Evolutionary conservation across 768 basidiomycete species (phyloP), one percentile per base, ranked within the genome.

Genomic region (Psilocybe cyanescens): DNA sequence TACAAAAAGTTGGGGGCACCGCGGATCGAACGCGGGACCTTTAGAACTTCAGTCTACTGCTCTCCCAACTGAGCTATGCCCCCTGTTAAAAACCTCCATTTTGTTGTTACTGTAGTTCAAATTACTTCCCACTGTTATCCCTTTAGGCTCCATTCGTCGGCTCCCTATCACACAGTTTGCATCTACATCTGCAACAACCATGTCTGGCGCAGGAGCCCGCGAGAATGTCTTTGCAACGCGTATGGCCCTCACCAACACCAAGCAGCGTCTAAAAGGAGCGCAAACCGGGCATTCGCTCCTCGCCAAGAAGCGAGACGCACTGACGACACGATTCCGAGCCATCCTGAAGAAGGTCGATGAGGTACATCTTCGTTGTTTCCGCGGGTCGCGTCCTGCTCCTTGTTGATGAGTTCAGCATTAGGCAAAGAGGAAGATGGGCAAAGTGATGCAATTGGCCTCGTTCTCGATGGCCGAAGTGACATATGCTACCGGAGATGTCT

Each of bases 401-500:
- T 17, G 50, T 60, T 72, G 49, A 74, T 66, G 60, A 65, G 57
- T 65, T 61, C 55, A 73, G 67, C 58, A 63, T 62, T 65, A 99
- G 96, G 97, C 97, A 8, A 99, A 99, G 76, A 87, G 95, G 61
- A 96, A 98, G 79, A 99, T 99, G 97, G 97, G 97, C 31, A 85
- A 93, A 61, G 96, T 99, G 28, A 97, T 99, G 89, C 97, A 99
- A 75, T 83, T 99, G 54, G 97, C 97, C 28, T 99, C 97, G 45
- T 97, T 99, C 83, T 97, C 96, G 46, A 90, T 99, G 79, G 97
- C 97, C 0, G 97, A 99, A 76, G 97, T 99, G 65, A 97, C 96
- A 17, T 99, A 99, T 78, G 88, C 96, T 35, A 97, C 97, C 8
- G 94, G 94, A 66, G 97, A 99, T 72, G 99, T 99, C 71, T 87